phyloP scores from a whole-genome alignment of 106 monocot genomes.

The Acanthochlamys bracteata region DNA sequence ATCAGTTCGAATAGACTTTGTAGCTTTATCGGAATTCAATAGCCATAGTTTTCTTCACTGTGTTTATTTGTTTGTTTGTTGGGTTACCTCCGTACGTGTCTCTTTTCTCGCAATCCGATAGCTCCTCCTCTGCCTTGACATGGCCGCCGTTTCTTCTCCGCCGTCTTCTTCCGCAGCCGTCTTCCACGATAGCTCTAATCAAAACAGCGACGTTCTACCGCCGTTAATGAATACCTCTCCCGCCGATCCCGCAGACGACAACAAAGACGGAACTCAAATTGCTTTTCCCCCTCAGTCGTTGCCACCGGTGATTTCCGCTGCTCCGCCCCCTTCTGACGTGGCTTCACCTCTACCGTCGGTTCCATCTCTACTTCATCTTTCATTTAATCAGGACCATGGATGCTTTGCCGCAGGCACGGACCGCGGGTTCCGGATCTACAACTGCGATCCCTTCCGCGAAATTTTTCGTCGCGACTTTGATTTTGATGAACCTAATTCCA shows the following conservation, averaged over 20 bases:
- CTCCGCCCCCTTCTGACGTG: not conserved
- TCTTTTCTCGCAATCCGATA: not conserved
- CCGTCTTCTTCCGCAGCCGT: slow-evolving; percentile 2
- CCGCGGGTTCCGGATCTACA: slow-evolving; percentile 88
- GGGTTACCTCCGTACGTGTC: too few relatives aligned
- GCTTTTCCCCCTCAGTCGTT: not conserved
- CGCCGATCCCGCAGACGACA: slow-evolving; percentile 1
- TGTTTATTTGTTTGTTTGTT: too few relatives aligned
- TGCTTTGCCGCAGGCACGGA: slow-evolving; percentile 90
- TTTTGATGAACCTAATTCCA: not conserved
- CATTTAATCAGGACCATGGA: slow-evolving; percentile 93
- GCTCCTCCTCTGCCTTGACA: slow-evolving; percentile 2
- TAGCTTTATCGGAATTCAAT: too few relatives aligned
- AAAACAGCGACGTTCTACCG: not conserved
- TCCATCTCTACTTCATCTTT: slow-evolving; percentile 65
- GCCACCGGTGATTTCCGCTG: not conserved
- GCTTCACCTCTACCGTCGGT: not conserved
- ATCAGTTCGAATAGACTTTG: too few relatives aligned
- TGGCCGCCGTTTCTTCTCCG: slow-evolving; percentile 24
- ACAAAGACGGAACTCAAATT: not conserved
- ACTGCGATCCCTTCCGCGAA: slow-evolving; percentile 97
- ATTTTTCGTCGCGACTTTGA: slow-evolving; percentile 92
- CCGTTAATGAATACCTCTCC: not conserved
- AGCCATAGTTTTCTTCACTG: too few relatives aligned
- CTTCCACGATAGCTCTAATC: slow-evolving; percentile 12